Base-by-base conservation (phyloP, 2,329 filamentous ascomycete species). In the Venturia carpophila region DNA sequence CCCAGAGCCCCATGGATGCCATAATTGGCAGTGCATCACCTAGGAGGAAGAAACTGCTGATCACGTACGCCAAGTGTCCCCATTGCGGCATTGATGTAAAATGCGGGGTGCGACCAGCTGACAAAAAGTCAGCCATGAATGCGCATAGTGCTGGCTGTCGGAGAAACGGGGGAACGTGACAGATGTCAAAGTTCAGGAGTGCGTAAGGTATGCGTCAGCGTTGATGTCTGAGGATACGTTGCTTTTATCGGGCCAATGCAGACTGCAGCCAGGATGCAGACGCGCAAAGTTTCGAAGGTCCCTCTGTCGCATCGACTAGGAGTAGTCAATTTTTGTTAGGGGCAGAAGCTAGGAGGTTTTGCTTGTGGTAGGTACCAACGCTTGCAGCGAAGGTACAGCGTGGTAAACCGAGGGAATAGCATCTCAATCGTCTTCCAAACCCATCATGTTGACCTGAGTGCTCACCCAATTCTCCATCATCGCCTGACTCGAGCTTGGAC, bases 391-490 rank as follows among this genome's bases (percentile, higher is more conserved):
- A 11, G 11, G n/a, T 47, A 21, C 1, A 19, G 45, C 19, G 39
- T 41, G 39, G 2, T 34, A 34, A 45, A 27, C 15, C 21, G 3
- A 62, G 15, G 9, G 10, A 5, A 43, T 30, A 34, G 10, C 63
- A 19, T 73, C 70, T 58, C 71, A 72, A n/a, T 70, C 67, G 9
- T 70, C 72, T 5, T 58, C 52, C 30, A 58, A n/a, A 5, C 52
- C 52, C 15, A 58, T n/a, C 17, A 37, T 37, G 71, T 58, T 73
- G n/a, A 75, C 75, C 68, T 77, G 76, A 10, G 76, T 77, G 3
- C 73, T 76, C n/a, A 78, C 75, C 76, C 76, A 77, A 62, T 71
- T 75, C 68, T 77, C 75, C 56, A 78, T 67, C 75, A 78, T 77
- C 64, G 74, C 71, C 66, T 77, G 75, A 61, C 73, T 74, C 30